Conservation (phyloP, 306 rosid species). For the Pyrus pyrifolia region DNA sequence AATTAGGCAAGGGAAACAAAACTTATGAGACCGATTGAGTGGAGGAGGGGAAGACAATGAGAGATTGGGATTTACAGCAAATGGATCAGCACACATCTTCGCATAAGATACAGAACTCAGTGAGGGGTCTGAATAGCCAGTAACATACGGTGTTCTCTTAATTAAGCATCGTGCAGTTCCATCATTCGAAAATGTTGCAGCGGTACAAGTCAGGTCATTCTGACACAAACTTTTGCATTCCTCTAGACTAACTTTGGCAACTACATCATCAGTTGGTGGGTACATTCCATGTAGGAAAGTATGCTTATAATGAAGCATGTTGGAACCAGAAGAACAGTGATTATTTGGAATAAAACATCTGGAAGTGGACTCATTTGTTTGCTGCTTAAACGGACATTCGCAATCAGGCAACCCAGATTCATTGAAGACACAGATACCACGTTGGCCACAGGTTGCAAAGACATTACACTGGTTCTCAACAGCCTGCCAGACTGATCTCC, state of each 20-base stretch:
- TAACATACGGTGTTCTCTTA: slow-evolving; percentile 43
- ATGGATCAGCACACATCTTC: slow-evolving; percentile 58
- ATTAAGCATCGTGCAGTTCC: slow-evolving; percentile 59
- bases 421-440: slow-evolving; percentile 49
- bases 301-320: slow-evolving; percentile 30
- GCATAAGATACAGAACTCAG: slow-evolving; percentile 54
- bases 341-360: slow-evolving; percentile 43
- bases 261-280: slow-evolving; percentile 44
- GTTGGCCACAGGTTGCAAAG: slow-evolving; percentile 62
- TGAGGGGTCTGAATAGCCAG: slow-evolving; percentile 64
- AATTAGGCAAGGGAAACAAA: slow-evolving; percentile 48
- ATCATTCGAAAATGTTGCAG: slow-evolving; percentile 57
- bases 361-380: slow-evolving; percentile 20
- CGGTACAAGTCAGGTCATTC: slow-evolving; percentile 47
- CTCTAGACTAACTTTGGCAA: slow-evolving; percentile 35
- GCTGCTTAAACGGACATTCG: slow-evolving; percentile 46
- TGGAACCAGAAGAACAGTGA: slow-evolving; percentile 35
- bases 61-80: slow-evolving; percentile 51
- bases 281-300: slow-evolving; percentile 57
- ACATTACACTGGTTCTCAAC: slow-evolving; percentile 81
- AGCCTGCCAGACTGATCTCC: slow-evolving; percentile 86
- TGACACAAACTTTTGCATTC: slow-evolving; percentile 53
- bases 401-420: slow-evolving; percentile 47
- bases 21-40: slow-evolving; percentile 16
- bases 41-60: slow-evolving; percentile 19